Base-by-base conservation (phyloP, 129 eudicot genomes). In the Gnaphalium uliginosum region DNA sequence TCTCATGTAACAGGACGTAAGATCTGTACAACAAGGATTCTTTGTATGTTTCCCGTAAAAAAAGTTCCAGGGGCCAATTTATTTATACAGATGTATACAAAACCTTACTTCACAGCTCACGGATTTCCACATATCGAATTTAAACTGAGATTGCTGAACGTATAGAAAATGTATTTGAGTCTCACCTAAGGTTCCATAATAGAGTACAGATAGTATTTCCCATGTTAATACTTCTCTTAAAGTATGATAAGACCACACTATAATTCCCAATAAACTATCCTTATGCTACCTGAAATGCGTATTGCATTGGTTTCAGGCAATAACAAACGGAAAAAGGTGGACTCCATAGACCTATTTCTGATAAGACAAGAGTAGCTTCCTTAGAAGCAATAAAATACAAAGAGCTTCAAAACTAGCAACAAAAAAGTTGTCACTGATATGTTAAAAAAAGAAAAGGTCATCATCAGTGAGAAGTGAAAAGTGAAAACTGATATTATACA, bases 201-300 rank as follows among this genome's bases (percentile, higher is more conserved):
- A 4, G 14, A 18, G 24, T 18, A 18, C 23, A n/a, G 37, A 62
- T 61, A n/a, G 67, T 11, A 14, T 26, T 11, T 27, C 10, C 10
- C 1, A 11, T 62, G 65, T 23, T 32, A 24, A 59, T 23, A 59
- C 60, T 54, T 22, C 10, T 21, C n/a, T 8, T 59, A 4, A 59
- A 23, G 29, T 5, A 27, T 62, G 19, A 14, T 62, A 62, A 27
- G 68, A 62, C 8, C 8, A 62, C 9, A 62, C 26, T 1, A 7
- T 11, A 25, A 17, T 62, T 62, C 37, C 11, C 8, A 13, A 15
- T 27, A 27, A 25, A 27, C 67, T 26, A 61, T 51, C 46, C 63
- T 9, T 29, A 51, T 71, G 63, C 75, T 18, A 29, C 64, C 75
- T 50, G 25, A 43, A 70, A 17, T 23, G 30, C 43, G 18, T 17